Base-by-base conservation (phyloP, 768 basidiomycete species). In the Mycena vulgaris region DNA sequence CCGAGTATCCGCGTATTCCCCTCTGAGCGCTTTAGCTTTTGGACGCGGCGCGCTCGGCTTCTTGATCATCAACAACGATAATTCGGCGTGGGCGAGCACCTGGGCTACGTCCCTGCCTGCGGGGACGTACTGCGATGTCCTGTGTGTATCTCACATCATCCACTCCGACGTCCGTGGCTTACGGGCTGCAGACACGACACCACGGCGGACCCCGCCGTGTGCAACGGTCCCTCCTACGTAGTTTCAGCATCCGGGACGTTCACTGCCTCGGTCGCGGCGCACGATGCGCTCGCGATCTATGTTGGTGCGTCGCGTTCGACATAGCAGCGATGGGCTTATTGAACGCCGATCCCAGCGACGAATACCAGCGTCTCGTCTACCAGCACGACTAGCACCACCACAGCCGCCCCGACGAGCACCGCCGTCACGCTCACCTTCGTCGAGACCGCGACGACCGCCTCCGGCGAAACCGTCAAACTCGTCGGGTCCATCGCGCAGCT, bases 101-200 rank as follows among this genome's bases (percentile, higher is more conserved):
- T 72, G 67, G 67, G 37, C 25, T 11, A 72, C 71, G n/a, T 60
- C 58, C 1, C 45, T 72, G 28, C 71, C 71, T 47, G 59, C 45
- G n/a, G 71, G 71, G n/a, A 58, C 58, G 13, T 72, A 76, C 40
- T 74, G 74, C 66, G 70, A 75, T 35, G 69, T 67, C 40, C 62
- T 76, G 70, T 72, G 10, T 14, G 56, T 63, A 35, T 58, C 16
- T 27, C 39, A 63, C 42, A 45, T 8, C 42, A 45, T 45, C 8
- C 35, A 48, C 25, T 70, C 39, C 16, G 59, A 45, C 27, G 40
- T n/a, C 25, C 23, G 3, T 13, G n/a, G 14, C 21, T 53, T 17
- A 28, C n/a, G 23, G 16, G 33, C 21, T 28, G 63, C 52, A 70
- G 69, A 58, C 71, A 72, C 30, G 62, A 60, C 35, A 68, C 57